Conservation (phyloP, 2,329 filamentous ascomycete genomes). For the Phymatotrichopsis omnivora region DNA sequence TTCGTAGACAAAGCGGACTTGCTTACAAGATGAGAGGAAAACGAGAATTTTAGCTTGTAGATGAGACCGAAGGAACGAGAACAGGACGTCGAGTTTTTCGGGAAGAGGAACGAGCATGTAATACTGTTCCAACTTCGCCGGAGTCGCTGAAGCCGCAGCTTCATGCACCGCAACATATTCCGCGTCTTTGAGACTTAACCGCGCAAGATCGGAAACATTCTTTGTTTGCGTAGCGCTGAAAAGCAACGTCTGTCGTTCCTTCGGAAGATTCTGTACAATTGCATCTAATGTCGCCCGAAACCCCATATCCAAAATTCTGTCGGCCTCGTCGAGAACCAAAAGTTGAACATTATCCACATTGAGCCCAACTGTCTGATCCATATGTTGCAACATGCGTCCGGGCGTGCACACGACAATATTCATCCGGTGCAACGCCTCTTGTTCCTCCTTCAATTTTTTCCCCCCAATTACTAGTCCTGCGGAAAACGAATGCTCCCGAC, state of each 20-base stretch:
- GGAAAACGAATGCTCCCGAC: slow-evolving; percentile 78
- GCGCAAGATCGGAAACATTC: slow-evolving; percentile 80
- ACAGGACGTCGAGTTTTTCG: slow-evolving; percentile 85
- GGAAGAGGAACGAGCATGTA: slow-evolving; percentile 77
- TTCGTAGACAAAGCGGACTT: slow-evolving; percentile 93
- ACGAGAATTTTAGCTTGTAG: slow-evolving; percentile 92
- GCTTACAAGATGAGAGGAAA: slow-evolving; percentile 89
- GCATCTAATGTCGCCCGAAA: slow-evolving; percentile 87
- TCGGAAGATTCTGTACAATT: slow-evolving; percentile 81
- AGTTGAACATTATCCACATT: slow-evolving; percentile 87
- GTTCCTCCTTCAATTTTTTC: slow-evolving; percentile 78
- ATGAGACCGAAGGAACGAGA: slow-evolving; percentile 82
- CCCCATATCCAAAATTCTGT: slow-evolving; percentile 95
- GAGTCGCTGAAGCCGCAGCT: slow-evolving; percentile 66
- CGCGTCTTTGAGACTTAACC: slow-evolving; percentile 77
- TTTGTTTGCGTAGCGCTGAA: slow-evolving; percentile 97
- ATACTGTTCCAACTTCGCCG: slow-evolving; percentile 74
- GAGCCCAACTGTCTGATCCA: slow-evolving; percentile 85
- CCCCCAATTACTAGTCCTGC: slow-evolving; percentile 90
- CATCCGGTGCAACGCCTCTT: slow-evolving; percentile 76
- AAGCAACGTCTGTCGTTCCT: slow-evolving; percentile 75
- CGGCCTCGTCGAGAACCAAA: slow-evolving; percentile 87
- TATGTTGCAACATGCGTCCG: slow-evolving; percentile 86
- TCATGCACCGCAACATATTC: slow-evolving; percentile 95
- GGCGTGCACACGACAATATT: slow-evolving; percentile 96